A percentile compares a stretch with the other conserved stretches of the same genome.
Evolutionary conservation across 116 monocot species (phyloP).

Genomic region (Papilionanthe hybrid): DNA sequence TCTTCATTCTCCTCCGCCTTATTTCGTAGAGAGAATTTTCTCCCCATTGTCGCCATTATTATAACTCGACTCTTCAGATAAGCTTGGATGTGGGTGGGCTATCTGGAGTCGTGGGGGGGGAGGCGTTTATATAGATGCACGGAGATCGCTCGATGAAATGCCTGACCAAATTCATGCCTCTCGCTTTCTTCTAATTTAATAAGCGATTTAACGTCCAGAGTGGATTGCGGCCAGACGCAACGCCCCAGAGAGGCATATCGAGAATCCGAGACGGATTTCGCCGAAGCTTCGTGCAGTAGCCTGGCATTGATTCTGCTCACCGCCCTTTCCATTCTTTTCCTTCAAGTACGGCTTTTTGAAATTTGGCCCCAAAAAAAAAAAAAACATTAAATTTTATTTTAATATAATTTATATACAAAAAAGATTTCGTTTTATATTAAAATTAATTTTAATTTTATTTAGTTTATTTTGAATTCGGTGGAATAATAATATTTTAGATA

Average conservation of each 20-base stretch:
- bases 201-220: neutral
- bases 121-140: neutral
- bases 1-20: conserved; percentile 1
- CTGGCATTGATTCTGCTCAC: neutral
- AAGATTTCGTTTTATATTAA: too few species aligned
- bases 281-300: neutral
- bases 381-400: too few species aligned
- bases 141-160: conserved; percentile 1
- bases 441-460: too few species aligned
- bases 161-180: neutral
- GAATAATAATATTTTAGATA: too few species aligned
- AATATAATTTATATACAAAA: too few species aligned
- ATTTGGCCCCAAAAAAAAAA: too few species aligned
- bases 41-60: neutral
- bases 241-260: neutral
- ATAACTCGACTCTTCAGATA: neutral
- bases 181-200: neutral
- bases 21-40: neutral
- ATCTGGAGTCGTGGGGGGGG: too few species aligned
- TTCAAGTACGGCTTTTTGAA: too few species aligned
- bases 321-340: neutral
- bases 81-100: neutral
- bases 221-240: neutral
- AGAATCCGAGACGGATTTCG: neutral
- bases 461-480: too few species aligned